Evolutionary conservation across 2,329 filamentous ascomycete genomes (phyloP), one percentile per base, ranked within the genome.

Genomic region (Xylaria digitata): DNA sequence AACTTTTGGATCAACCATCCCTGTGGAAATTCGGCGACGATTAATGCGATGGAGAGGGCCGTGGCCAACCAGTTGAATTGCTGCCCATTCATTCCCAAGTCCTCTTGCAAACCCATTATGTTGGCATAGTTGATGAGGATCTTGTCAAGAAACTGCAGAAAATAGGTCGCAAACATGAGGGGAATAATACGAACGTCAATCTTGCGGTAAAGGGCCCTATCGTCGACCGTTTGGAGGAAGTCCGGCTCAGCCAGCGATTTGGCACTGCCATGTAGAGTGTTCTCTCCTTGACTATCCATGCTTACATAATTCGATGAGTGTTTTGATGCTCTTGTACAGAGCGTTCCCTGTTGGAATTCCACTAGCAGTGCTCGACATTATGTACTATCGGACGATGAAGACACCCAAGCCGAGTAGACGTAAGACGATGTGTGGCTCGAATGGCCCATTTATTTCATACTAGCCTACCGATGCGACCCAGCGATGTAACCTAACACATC

Each of bases 61-160:
- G 87, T 89, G 2, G 87, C 87, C 19, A 87, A 77, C 76, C 88
- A 88, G 54, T 85, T 86, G 75, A 90, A 90, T 55, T 90, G 83
- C 66, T 90, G 89, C 19, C 85, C 85, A 13, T 77, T 75, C 54
- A 91, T 81, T 0, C 83, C 78, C 6, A 88, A 80, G 64, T 89
- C 87, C 57, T 82, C 76, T 23, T 77, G 80, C 7, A 92, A 75
- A 2, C 88, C 87, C 89, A 91, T 91, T 58, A 91, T 87, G 66
- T 85, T 86, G 19, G 87, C 87, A 73, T 91, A 91, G 72, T 90
- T 90, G 50, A 89, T 82, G 32, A 87, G 83, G 66, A 89, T 85
- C 77, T 90, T 90, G 79, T 90, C 88, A 50, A 89, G 79, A 70
- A 89, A 89, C 72, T 89, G 87, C 78, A 89, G 82, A n/a, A 84